Conservation (phyloP, 129 eudicot species). For the Centrapalus pauciflorus region DNA sequence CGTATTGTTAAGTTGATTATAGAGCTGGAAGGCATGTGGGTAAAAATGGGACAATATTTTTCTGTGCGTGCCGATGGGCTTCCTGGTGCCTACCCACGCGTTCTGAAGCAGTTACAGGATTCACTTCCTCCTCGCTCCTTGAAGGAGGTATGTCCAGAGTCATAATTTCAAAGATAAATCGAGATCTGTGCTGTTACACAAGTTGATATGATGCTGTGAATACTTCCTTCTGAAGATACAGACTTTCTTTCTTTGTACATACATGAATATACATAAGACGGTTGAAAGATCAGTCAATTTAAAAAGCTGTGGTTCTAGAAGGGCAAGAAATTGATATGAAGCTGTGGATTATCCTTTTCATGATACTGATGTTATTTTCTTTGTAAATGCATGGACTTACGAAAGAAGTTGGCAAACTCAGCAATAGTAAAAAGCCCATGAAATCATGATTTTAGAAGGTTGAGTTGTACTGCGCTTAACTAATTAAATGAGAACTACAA, state of each 20-base stretch:
- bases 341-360: background rate
- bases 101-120: constrained; percentile 75
- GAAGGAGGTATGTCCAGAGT: constrained; percentile 49
- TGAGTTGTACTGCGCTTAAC: background rate
- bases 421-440: background rate
- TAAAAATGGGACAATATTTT: constrained; percentile 88
- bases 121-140: constrained; percentile 86
- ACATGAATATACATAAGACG: background rate
- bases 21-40: constrained; percentile 91
- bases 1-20: constrained; percentile 68
- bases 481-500: background rate
- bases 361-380: background rate
- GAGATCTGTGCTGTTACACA: background rate
- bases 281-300: background rate
- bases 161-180: background rate
- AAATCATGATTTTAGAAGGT: background rate
- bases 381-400: background rate
- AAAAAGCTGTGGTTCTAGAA: background rate
- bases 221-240: background rate
- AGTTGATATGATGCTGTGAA: background rate
- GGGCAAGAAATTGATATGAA: background rate
- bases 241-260: background rate
- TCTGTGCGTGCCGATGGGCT: constrained; percentile 93
- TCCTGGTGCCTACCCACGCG: constrained; percentile 70
- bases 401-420: background rate